Evolutionary conservation across 306 rosid species (phyloP), one percentile per base, ranked within the genome.

Genomic region (Quercus robur): DNA sequence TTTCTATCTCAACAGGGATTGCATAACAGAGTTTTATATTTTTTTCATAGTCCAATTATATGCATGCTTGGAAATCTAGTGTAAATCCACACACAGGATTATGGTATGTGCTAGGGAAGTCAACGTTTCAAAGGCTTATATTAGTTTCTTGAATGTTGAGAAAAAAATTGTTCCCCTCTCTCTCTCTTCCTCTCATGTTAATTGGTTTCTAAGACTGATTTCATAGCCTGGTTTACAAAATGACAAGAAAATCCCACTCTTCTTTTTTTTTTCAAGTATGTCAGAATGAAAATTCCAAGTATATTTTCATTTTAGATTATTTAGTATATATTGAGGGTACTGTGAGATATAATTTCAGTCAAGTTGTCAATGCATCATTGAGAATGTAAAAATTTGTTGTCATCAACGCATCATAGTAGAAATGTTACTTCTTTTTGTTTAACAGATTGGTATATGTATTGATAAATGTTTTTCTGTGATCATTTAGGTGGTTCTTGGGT

Each of bases 401-500:
- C 23, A 12, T 58, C 66, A 21, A 58, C 9, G 13, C 28, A 1
- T 58, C 64, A 10, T 4, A 58, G 13, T 4, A 58, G 30, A 7
- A 21, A 20, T 21, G 28, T 58, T 58, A 30, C 64, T 21, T 9
- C 31, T 10, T 21, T 21, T 57, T 26, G 4, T 41, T 70, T 19
- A 7, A 33, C 61, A 38, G 38, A 6, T 51, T 59, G 21, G 1
- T 6, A 20, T 62, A 77, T 8, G 66, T 46, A 55, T 23, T 46
- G 74, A 56, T 70, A 33, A 41, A 57, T 26, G 26, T 26, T 26
- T 1, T 26, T 26, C 2, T 26, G 26, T 26, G 26, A 26, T 26
- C 26, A 26, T 26, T 26, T 79, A 88, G 91, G 84, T 56, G 55
- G 31, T 84, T 68, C 85, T 93, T 77, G 95, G 92, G 71, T 64